Evolutionary conservation across 495 filamentous ascomycete genomes (phyloP).

Genomic region (Lophiotrema nucula): DNA sequence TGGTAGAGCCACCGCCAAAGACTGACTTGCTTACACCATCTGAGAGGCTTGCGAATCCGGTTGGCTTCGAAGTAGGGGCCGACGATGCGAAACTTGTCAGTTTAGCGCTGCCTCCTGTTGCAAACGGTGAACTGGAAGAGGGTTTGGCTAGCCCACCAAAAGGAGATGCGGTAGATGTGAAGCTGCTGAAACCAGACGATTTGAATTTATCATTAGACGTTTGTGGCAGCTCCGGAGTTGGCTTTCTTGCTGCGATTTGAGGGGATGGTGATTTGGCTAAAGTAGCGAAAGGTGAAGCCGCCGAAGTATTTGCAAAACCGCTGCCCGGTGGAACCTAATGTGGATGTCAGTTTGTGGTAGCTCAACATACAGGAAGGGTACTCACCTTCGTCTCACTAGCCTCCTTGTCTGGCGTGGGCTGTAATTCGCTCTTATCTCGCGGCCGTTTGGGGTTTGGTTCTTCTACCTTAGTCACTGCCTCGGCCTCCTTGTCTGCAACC

Average conservation of each 20-base stretch:
- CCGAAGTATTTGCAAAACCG: slow-evolving; percentile 55
- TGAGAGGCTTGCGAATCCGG: slow-evolving; percentile 33
- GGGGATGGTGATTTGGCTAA: slow-evolving; percentile 36
- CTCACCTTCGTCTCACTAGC: too few relatives aligned
- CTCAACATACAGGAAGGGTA: too few relatives aligned
- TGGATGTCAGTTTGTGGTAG: background rate
- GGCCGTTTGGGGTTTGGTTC: slow-evolving; percentile 35
- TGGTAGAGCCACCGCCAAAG: slow-evolving; percentile 28
- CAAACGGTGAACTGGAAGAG: slow-evolving; percentile 38
- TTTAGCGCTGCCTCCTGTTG: slow-evolving; percentile 6
- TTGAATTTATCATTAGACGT: slow-evolving; percentile 30
- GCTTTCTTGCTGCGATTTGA: background rate
- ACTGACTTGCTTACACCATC: too few relatives aligned
- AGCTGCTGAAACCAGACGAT: slow-evolving; percentile 38
- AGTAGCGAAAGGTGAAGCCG: slow-evolving; percentile 51
- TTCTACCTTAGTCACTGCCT: slow-evolving; percentile 4
- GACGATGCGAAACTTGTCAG: slow-evolving; percentile 18
- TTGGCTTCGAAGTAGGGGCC: background rate
- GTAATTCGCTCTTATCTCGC: slow-evolving; percentile 27
- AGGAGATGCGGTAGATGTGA: slow-evolving; percentile 52
- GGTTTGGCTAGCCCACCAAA: slow-evolving; percentile 53
- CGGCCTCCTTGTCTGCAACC: background rate
- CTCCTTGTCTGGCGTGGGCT: too few relatives aligned
- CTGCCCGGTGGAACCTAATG: slow-evolving; percentile 47
- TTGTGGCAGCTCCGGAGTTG: slow-evolving; percentile 3